A percentile compares a stretch with the other conserved stretches of the same genome.
phyloP scores from a whole-genome alignment of 2,329 filamentous ascomycete species.

The Orbilia quercus region DNA sequence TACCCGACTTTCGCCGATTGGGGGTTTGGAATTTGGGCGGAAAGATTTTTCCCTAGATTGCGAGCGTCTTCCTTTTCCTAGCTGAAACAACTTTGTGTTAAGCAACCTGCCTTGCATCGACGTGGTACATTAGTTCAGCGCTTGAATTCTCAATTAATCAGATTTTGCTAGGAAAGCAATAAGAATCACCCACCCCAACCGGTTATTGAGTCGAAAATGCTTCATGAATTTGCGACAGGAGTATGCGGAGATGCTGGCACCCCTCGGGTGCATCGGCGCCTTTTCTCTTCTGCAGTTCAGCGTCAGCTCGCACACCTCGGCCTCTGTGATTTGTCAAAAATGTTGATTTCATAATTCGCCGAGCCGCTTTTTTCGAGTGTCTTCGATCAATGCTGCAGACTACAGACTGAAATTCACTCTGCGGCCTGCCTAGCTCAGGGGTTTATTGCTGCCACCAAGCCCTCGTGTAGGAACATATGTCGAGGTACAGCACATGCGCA shows the following conservation, averaged over 20 bases:
- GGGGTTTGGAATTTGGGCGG: constrained; percentile 5
- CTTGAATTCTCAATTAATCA: too few relatives aligned
- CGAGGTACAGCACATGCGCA: too few relatives aligned
- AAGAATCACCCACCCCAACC: constrained; percentile 4
- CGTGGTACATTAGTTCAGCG: too few relatives aligned
- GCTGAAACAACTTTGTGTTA: not conserved
- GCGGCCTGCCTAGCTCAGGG: constrained; percentile 26
- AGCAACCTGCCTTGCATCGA: not conserved
- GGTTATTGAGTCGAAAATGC: not conserved
- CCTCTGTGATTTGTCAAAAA: constrained; percentile 12
- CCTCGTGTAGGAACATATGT: constrained; percentile 18
- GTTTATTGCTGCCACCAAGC: constrained; percentile 32
- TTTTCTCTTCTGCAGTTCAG: not conserved
- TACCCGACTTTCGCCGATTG: constrained; percentile 55
- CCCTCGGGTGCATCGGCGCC: constrained; percentile 14
- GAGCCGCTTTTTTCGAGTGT: constrained; percentile 6
- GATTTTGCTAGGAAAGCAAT: constrained; percentile 6
- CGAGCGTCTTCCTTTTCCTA: constrained; percentile 13
- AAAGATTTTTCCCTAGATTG: constrained; percentile 20
- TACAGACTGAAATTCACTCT: constrained; percentile 2
- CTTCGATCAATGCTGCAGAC: constrained; percentile 13
- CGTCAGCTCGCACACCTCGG: not conserved
- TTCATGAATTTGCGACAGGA: not conserved
- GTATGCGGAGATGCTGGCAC: not conserved
- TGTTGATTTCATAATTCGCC: constrained; percentile 18